These are phyloP conservation scores for Aspergillus sp. DNA, from an alignment of 2,329 filamentous ascomycete genomes.

Conservation along the genomic window DNA sequence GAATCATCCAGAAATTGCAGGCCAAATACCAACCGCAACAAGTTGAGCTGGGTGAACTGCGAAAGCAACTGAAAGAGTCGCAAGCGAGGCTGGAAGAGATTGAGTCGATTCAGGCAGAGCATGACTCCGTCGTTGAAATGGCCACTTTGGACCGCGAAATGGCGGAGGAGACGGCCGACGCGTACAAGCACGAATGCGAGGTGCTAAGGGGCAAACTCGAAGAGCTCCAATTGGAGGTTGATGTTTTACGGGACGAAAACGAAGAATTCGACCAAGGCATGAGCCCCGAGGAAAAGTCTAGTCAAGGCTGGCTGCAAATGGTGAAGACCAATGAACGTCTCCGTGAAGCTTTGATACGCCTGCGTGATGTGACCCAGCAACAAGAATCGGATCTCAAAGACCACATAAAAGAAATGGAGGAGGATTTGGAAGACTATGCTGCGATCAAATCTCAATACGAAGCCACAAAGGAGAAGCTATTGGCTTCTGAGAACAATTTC, in stretches of 20 bases:
- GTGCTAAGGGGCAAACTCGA: constrained; percentile 68
- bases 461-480: constrained; percentile 63
- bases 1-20: constrained; percentile 84
- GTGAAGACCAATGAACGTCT: constrained; percentile 84
- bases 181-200: constrained; percentile 72
- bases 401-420: constrained; percentile 66
- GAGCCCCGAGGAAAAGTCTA: constrained; percentile 78
- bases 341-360: constrained; percentile 71
- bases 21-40: constrained; percentile 80
- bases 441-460: constrained; percentile 63
- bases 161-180: constrained; percentile 87
- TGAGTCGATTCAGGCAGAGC: constrained; percentile 70
- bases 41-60: constrained; percentile 68
- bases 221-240: constrained; percentile 80
- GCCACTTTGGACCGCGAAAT: constrained; percentile 88
- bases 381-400: constrained; percentile 72
- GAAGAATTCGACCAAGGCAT: constrained; percentile 75
- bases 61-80: constrained; percentile 69
- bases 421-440: constrained; percentile 63
- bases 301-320: constrained; percentile 83
- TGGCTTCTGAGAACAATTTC: constrained; percentile 65
- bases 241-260: constrained; percentile 82
- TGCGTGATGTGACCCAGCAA: constrained; percentile 82
- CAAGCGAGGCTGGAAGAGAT: constrained; percentile 62
- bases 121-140: constrained; percentile 78